Base-by-base conservation (phyloP, 1,284 basidiomycete genomes). In the Malassezia yamatoensis region DNA sequence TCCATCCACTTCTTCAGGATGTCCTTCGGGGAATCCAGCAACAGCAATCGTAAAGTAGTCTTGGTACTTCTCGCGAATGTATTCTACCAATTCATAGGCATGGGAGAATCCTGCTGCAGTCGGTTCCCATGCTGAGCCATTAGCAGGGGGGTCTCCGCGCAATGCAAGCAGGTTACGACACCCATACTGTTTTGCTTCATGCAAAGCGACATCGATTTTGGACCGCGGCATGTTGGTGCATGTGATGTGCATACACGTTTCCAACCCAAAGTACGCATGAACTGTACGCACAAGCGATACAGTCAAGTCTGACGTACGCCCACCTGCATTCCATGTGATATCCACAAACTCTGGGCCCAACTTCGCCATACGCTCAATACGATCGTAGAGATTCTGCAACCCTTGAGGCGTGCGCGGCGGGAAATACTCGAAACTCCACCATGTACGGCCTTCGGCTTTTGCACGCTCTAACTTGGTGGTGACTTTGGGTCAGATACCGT, bases 261-360 rank as follows among this genome's bases (percentile, higher is more conserved):
- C 72, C 43, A 74, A 60, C 32, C 72, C 72, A 39, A 74, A 67
- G 64, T 74, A 73, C 37, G 67, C 65, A 50, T 74, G 72, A n/a
- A 74, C 70, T 42, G 89, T 90, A 78, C 93, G 91, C 64, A 98
- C 90, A 78, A 99, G 85, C 71, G 91, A 69, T 32, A 76, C 70
- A 15, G 77, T 78, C 24, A 76, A 67, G 49, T 78, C 77, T 2
- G 75, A 74, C 16, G 90, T 93, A 60, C 90, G 83, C 54, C 91
- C 91, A 53, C 91, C 91, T 46, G 91, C 91, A 77, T 94, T 93
- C 90, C 88, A 96, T 74, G 91, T 98, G 72, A 98, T 94, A 76
- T 98, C 91, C 68, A 96, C 87, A 74, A 96, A 98, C 77, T 94
- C 93, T 15, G 94, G 94, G 4, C 94, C 94, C 43, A 96, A 79